phyloP scores from a whole-genome alignment of 2,329 filamentous ascomycete genomes.

The Epichloe coenophiala region DNA sequence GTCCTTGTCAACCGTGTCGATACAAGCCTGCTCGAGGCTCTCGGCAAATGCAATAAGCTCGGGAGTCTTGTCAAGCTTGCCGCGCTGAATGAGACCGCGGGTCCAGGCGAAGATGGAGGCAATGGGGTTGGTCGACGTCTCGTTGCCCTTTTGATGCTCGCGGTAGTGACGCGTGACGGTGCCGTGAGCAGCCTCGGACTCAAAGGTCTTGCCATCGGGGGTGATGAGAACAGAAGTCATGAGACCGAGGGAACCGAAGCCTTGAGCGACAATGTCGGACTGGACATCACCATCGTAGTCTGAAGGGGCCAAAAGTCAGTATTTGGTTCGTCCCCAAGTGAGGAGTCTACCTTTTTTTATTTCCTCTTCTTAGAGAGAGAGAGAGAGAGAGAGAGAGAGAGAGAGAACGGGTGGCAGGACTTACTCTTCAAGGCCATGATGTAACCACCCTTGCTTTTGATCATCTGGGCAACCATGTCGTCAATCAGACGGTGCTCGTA shows the following conservation, averaged over 20 bases:
- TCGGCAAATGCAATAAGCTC: slow-evolving; percentile 87
- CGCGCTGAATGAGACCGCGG: slow-evolving; percentile 82
- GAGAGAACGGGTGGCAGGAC: slow-evolving; percentile 17
- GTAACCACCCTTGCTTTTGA: slow-evolving; percentile 94
- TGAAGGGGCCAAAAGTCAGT: slow-evolving; percentile 21
- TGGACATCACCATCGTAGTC: slow-evolving; percentile 99
- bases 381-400: too few relatives aligned
- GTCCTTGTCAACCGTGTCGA: slow-evolving; percentile 87
- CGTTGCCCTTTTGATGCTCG: slow-evolving; percentile 90
- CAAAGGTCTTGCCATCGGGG: slow-evolving; percentile 91
- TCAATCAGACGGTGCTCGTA: slow-evolving; percentile 99
- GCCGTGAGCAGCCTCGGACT: slow-evolving; percentile 94
- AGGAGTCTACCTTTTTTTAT: too few relatives aligned
- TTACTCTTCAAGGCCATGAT: slow-evolving; percentile 96
- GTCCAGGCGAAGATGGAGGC: slow-evolving; percentile 99
- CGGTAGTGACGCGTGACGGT: slow-evolving; percentile 98
- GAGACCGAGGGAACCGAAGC: slow-evolving; percentile 92
- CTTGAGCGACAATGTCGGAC: slow-evolving; percentile 95
- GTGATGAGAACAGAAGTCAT: slow-evolving; percentile 98
- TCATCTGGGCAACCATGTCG: slow-evolving; percentile 99
- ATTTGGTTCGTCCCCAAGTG: not conserved
- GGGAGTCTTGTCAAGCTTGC: slow-evolving; percentile 83
- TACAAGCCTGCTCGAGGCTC: slow-evolving; percentile 79
- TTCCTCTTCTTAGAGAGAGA: not conserved
- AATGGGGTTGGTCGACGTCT: slow-evolving; percentile 97